Conservation (phyloP, 345 rosid species). For the Eucalyptus erythrocorys region DNA sequence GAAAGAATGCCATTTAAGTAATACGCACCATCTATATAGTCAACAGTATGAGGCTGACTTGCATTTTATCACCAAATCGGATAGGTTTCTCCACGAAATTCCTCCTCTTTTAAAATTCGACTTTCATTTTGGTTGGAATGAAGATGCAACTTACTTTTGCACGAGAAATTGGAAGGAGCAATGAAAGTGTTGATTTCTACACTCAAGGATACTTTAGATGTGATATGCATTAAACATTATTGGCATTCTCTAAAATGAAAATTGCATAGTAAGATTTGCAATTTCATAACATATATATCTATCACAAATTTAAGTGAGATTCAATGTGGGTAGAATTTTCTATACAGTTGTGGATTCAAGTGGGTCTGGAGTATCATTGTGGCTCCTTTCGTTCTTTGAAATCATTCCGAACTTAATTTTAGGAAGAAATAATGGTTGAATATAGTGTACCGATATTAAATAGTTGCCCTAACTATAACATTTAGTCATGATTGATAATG, state of each 20-base stretch:
- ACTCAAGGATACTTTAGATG: neutral
- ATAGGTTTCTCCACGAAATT: neutral
- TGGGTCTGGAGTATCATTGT: neutral
- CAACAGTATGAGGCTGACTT: neutral
- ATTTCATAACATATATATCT: neutral
- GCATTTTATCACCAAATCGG: neutral
- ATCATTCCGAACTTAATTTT: neutral
- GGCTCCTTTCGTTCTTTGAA: neutral
- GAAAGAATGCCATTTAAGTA: neutral
- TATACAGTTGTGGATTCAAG: neutral
- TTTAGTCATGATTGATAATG: neutral
- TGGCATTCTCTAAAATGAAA: neutral
- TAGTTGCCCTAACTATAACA: neutral
- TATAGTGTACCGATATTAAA: neutral
- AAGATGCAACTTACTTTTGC: neutral
- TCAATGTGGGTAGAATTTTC: neutral
- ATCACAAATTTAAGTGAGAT: neutral
- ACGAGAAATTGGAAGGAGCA: neutral
- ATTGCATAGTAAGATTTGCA: neutral
- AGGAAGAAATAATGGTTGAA: neutral
- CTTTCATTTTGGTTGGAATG: neutral
- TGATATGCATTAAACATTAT: neutral
- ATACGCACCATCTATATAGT: neutral
- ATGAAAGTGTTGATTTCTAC: neutral
- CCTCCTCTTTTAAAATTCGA: neutral